Evolutionary conservation across 1,284 basidiomycete species (phyloP), one percentile per base, ranked within the genome.

Genomic region (Crepidotus sp.): DNA sequence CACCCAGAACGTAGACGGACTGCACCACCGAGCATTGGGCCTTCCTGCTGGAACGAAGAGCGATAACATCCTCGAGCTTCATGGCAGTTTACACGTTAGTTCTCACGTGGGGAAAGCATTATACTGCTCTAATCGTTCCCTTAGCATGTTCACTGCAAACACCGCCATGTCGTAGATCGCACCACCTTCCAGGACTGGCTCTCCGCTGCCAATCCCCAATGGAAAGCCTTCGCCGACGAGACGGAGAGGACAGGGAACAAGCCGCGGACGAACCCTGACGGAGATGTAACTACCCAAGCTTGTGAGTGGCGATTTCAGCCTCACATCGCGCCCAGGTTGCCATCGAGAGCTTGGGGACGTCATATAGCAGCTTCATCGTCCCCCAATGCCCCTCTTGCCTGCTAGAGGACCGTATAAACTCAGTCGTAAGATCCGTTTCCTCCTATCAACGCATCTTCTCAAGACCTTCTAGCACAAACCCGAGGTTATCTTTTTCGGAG

Each of bases 231-330:
- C 55, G 70, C 76, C 5, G 74, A 79, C 40, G 76, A 85, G 47
- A 65, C 88, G 30, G 82, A 83, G 57, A 63, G 68, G 26, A 77
- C 75, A 0, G 80, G 81, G 1, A 64, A 65, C 15, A 71, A 76
- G 48, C 83, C 77, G 1, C 73, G 86, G 45, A 92, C 87, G 11
- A 95, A 95, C 59, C 92, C 92, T 4, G 93, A 94, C 56, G 92
- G 92, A 57, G 92, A 94, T 66, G 90, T 88, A 53, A 44, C 74
- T 66, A n/a, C 22, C 27, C 13, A 27, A 18, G 30, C 29, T 30
- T 24, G 10, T 41, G 19, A 22, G 21, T n/a, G 17, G 8, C 6
- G n/a, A 25, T 24, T n/a, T 33, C 10, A 40, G 21, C 31, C 36
- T 34, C 6, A 25, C 14, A 31, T 6, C 18, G 7, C 15, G 30